Conservation (phyloP, 306 rosid genomes). For the Trifolium pratense region DNA sequence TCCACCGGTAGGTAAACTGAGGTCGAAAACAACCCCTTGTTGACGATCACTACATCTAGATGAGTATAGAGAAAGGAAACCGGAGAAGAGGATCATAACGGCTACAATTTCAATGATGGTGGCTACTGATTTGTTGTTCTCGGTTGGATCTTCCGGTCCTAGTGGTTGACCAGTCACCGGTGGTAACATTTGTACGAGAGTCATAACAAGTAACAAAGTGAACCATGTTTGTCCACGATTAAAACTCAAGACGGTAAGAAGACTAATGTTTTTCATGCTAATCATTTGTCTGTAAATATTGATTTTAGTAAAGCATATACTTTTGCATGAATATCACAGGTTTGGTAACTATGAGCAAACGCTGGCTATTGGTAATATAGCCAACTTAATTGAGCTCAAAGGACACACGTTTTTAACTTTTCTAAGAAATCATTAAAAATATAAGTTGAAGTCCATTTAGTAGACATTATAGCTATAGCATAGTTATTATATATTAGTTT, state of each 20-base stretch:
- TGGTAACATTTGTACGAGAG: conserved; percentile 1
- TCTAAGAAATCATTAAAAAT: background rate
- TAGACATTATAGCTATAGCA: background rate
- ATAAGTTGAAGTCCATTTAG: background rate
- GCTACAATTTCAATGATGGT: conserved; percentile 56
- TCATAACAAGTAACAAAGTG: conserved; percentile 7
- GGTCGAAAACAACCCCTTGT: conserved; percentile 20
- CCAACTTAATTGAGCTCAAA: background rate
- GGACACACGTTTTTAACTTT: background rate
- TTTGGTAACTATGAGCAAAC: background rate
- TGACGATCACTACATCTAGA: conserved; percentile 61
- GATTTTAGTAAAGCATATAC: background rate
- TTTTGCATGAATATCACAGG: conserved; percentile 25
- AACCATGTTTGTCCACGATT: conserved; percentile 24
- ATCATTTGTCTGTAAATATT: background rate
- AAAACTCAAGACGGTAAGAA: background rate
- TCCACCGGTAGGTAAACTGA: background rate
- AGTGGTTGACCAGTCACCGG: conserved; percentile 44
- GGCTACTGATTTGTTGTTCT: conserved; percentile 47
- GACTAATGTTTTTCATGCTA: conserved; percentile 15
- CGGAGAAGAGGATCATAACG: conserved; percentile 59
- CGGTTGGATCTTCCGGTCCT: background rate
- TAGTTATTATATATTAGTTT: conserved; percentile 8
- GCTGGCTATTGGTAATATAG: background rate
- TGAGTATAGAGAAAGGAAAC: conserved; percentile 71